Percentiles rank a stretch among this genome's conserved stretches.
Conservation (phyloP, 306 rosid genomes). For the Parietaria judaica region DNA sequence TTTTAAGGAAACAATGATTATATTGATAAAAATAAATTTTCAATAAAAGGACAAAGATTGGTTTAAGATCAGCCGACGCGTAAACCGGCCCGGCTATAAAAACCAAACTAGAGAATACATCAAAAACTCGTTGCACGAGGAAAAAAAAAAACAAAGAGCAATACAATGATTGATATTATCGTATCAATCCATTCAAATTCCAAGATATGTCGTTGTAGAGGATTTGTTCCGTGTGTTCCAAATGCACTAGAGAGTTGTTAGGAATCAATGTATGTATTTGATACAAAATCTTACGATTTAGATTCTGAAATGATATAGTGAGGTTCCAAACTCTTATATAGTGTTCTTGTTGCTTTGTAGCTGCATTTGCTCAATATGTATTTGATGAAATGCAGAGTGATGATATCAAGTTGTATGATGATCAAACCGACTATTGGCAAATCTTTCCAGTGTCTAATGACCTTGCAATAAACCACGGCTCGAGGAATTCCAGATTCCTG, state of each 20-base stretch:
- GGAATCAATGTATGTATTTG: neutral
- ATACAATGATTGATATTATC: too few species aligned
- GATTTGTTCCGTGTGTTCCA: neutral
- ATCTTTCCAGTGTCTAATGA: slow-evolving; percentile 46
- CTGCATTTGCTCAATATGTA: slow-evolving; percentile 22
- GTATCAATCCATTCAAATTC: too few species aligned
- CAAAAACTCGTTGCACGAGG: too few species aligned
- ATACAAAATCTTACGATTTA: neutral
- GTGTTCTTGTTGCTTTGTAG: slow-evolving; percentile 18
- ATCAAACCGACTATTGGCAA: slow-evolving; percentile 48
- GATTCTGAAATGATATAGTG: neutral
- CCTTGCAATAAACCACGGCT: slow-evolving; percentile 47
- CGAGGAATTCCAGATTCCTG: slow-evolving; percentile 57
- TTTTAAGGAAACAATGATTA: too few species aligned
- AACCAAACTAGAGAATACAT: too few species aligned
- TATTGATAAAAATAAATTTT: too few species aligned
- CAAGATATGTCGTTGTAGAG: neutral
- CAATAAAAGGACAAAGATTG: too few species aligned
- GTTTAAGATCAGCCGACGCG: too few species aligned
- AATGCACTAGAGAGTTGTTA: neutral
- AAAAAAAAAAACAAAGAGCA: too few species aligned
- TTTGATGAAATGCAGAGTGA: slow-evolving; percentile 56
- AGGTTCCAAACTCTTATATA: neutral
- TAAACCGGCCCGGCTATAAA: too few species aligned
- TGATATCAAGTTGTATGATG: slow-evolving; percentile 53